Percentiles rank a stretch among this genome's conserved stretches.
Evolutionary conservation across 83 land plant genomes (phyloP).

Genomic region (Isoetes engelmannii): DNA sequence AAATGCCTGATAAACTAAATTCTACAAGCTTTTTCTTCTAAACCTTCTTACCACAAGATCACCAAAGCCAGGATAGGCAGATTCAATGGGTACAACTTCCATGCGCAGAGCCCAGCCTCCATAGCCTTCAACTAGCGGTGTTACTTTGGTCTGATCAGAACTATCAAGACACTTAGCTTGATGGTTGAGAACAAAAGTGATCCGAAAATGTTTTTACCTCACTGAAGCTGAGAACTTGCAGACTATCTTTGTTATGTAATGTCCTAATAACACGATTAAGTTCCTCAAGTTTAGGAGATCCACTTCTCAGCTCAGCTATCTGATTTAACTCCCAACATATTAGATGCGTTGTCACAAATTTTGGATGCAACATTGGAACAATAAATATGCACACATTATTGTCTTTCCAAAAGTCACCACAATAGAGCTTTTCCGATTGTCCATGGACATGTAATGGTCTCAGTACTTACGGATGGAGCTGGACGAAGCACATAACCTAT

Average conservation of each 20-base stretch:
- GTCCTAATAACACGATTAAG: conserved; percentile 73
- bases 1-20: not conserved
- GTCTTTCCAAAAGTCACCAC: too few species aligned
- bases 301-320: conserved; percentile 92
- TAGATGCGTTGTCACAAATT: not conserved
- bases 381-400: too few species aligned
- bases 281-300: conserved; percentile 78
- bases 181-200: not conserved
- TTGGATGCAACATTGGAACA: too few species aligned
- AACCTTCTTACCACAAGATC: conserved; percentile 76
- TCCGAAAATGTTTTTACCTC: conserved; percentile 46
- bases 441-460: too few species aligned
- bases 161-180: not conserved
- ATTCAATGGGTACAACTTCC: conserved; percentile 98
- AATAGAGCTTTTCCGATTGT: too few species aligned
- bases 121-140: conserved; percentile 96
- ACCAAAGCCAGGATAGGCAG: conserved; percentile 98
- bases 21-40: too few species aligned
- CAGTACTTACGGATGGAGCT: conserved; percentile 73
- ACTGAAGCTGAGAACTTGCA: conserved; percentile 90
- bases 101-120: conserved; percentile 95
- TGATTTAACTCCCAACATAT: conserved; percentile 15
- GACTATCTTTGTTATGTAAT: conserved; percentile 51
- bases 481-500: conserved; percentile 95
- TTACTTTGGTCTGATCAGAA: conserved; percentile 72